Evolutionary conservation across 192 early-diverging fungal genomes (phyloP).

Genomic region (Cladochytrium replicatum): DNA sequence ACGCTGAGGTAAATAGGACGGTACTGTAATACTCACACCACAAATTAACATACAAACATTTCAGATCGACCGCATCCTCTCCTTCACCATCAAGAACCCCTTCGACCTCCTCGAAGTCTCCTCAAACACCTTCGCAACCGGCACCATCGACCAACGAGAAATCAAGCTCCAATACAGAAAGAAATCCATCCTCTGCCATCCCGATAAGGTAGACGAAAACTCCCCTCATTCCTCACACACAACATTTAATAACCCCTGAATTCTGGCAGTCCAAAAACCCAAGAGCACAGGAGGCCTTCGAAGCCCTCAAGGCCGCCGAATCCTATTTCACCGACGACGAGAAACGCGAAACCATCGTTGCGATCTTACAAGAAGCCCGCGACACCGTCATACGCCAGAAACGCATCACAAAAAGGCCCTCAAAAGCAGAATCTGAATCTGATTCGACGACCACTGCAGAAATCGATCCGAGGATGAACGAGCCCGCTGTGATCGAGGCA

Average conservation of each 20-base stretch:
- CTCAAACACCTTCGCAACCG: constrained; percentile 13
- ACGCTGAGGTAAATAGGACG: constrained; percentile 12
- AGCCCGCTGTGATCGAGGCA: constrained; percentile 2
- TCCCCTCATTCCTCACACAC: neutral
- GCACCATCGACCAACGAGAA: constrained; percentile 7
- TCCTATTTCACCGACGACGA: constrained; percentile 30
- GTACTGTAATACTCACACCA: neutral
- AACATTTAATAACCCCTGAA: neutral
- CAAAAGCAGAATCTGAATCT: neutral
- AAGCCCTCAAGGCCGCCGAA: constrained; percentile 45
- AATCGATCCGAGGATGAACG: neutral
- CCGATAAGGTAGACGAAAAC: constrained; percentile 30
- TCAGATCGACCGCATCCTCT: constrained; percentile 40
- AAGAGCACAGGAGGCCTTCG: constrained; percentile 39
- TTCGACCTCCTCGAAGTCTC: constrained; percentile 35
- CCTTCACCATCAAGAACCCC: constrained; percentile 20
- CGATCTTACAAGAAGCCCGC: constrained; percentile 29
- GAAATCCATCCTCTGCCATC: constrained; percentile 42
- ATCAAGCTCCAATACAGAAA: constrained; percentile 31
- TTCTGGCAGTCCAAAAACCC: constrained; percentile 28
- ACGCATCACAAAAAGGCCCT: constrained; percentile 1
- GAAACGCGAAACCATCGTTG: constrained; percentile 26
- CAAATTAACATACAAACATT: neutral
- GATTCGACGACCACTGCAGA: neutral
- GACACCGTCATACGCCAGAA: constrained; percentile 17